These are phyloP conservation scores for Phytopythium helicoides DNA, from an alignment of 352 stramenopile species.

Conservation along the genomic window DNA sequence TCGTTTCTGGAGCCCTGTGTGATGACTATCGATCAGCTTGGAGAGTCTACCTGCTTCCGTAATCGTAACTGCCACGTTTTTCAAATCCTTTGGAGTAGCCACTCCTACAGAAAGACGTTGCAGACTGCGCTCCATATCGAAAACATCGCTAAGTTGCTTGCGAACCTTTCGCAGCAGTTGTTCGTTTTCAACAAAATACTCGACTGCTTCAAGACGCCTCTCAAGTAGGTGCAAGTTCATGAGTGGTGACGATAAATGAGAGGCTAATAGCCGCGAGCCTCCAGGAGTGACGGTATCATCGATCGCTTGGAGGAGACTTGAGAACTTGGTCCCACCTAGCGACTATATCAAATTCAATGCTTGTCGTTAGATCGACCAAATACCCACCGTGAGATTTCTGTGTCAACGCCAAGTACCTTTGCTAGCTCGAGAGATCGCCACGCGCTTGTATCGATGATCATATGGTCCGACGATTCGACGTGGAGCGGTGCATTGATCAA, in stretches of 20 bases:
- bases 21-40: conserved; percentile 24
- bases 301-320: conserved; percentile 67
- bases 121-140: conserved; percentile 71
- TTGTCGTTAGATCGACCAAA: no score
- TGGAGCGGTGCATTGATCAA: conserved; percentile 44
- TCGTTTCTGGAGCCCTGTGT: conserved; percentile 15
- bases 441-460: conserved; percentile 77
- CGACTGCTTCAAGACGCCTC: conserved; percentile 46
- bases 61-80: conserved; percentile 60
- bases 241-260: conserved; percentile 63
- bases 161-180: conserved; percentile 41
- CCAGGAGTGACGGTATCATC: conserved; percentile 57
- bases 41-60: conserved; percentile 40
- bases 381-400: no score
- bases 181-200: conserved; percentile 48
- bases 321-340: conserved; percentile 47
- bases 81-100: conserved; percentile 68
- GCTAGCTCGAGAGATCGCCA: conserved; percentile 71
- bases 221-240: conserved; percentile 56
- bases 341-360: no score
- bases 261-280: conserved; percentile 60
- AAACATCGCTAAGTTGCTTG: conserved; percentile 55
- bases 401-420: no score
- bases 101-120: conserved; percentile 57
- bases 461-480: conserved; percentile 65